Evolutionary conservation across 2,329 filamentous ascomycete genomes (phyloP).

Genomic region (Diaporthe humulicola): DNA sequence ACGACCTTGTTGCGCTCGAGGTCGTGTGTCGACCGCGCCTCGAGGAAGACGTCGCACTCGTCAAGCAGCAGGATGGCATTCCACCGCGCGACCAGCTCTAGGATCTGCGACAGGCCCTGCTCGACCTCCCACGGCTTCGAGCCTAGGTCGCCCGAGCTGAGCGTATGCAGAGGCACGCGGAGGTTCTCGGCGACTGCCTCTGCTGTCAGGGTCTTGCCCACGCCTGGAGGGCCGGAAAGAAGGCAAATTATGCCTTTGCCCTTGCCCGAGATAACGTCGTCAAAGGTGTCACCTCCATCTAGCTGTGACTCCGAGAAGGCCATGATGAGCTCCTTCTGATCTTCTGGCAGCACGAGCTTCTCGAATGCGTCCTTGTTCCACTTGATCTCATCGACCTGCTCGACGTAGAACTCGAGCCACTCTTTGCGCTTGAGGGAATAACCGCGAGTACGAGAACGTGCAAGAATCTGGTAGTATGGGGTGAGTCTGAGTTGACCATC

Average conservation of each 20-base stretch:
- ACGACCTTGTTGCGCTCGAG: slow-evolving; percentile 57
- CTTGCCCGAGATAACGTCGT: slow-evolving; percentile 67
- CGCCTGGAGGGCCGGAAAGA: slow-evolving; percentile 61
- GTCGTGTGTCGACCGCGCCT: slow-evolving; percentile 47
- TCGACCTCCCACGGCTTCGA: slow-evolving; percentile 75
- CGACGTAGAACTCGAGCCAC: slow-evolving; percentile 64
- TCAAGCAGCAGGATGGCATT: slow-evolving; percentile 79
- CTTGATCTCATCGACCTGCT: slow-evolving; percentile 57
- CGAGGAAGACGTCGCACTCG: slow-evolving; percentile 75
- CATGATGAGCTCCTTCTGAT: slow-evolving; percentile 65
- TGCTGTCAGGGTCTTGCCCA: slow-evolving; percentile 64
- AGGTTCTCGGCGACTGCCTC: slow-evolving; percentile 64
- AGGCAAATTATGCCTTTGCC: slow-evolving; percentile 64
- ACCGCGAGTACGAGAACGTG: slow-evolving; percentile 54
- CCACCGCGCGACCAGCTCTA: slow-evolving; percentile 81
- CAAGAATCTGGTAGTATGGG: slow-evolving; percentile 51
- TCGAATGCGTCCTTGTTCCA: slow-evolving; percentile 65
- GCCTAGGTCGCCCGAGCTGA: slow-evolving; percentile 78
- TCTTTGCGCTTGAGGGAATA: slow-evolving; percentile 63
- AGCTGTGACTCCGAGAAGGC: slow-evolving; percentile 64
- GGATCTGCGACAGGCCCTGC: slow-evolving; percentile 73
- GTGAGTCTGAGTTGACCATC: slow-evolving; percentile 46
- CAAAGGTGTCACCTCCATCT: slow-evolving; percentile 55
- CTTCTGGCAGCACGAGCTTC: slow-evolving; percentile 61
- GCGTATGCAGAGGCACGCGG: slow-evolving; percentile 62